These are phyloP conservation scores for Gliomastix tumulicola DNA, from an alignment of 2,329 filamentous ascomycete species.

Conservation along the genomic window DNA sequence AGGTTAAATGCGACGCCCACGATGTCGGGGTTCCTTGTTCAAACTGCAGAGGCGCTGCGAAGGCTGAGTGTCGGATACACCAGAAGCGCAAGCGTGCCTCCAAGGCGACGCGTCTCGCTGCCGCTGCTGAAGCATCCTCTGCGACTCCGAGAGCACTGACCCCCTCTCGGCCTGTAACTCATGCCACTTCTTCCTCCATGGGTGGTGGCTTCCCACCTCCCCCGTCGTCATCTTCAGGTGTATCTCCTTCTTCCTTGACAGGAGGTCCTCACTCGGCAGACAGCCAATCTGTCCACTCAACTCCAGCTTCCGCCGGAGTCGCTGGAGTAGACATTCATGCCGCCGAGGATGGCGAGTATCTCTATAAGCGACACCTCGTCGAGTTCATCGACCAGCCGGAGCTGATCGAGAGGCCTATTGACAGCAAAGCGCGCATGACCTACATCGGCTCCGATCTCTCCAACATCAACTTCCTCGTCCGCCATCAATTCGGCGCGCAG, in stretches of 20 bases:
- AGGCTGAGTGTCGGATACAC: neutral
- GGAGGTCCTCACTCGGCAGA: no score
- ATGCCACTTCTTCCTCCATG: no score
- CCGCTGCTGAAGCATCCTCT: neutral
- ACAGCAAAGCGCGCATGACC: constrained; percentile 9
- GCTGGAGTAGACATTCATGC: neutral
- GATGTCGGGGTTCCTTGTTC: neutral
- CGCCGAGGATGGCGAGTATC: neutral
- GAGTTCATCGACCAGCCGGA: constrained; percentile 3
- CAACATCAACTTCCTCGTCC: constrained; percentile 46
- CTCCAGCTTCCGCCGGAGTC: neutral
- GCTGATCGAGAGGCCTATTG: neutral
- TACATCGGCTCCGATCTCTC: constrained; percentile 49
- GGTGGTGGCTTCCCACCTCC: no score
- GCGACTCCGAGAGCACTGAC: neutral
- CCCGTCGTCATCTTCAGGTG: no score
- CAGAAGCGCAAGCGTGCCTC: neutral
- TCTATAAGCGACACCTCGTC: constrained; percentile 2
- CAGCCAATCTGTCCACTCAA: no score
- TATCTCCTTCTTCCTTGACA: neutral
- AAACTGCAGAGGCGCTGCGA: neutral
- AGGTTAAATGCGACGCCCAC: neutral
- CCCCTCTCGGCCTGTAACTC: no score
- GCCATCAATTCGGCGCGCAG: constrained; percentile 27
- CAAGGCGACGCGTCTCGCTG: neutral